phyloP scores from a whole-genome alignment of 2,329 filamentous ascomycete genomes.

The Stagonosporopsis vannaccii region DNA sequence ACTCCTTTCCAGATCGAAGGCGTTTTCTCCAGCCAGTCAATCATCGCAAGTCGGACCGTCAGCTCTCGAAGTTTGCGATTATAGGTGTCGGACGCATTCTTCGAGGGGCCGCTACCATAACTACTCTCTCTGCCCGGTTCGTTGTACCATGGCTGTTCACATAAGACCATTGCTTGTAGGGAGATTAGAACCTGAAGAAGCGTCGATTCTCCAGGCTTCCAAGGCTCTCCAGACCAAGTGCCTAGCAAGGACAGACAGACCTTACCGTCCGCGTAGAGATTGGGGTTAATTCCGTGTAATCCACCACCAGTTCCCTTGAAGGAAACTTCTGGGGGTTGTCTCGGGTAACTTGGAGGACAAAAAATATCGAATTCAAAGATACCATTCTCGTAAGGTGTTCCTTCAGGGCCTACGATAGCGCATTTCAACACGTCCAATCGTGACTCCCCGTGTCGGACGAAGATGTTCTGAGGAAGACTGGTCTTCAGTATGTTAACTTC shows the following conservation, averaged over 20 bases:
- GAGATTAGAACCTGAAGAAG: slow-evolving; percentile 62
- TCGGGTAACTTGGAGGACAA: slow-evolving; percentile 54
- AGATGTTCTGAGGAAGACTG: slow-evolving; percentile 61
- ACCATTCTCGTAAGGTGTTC: slow-evolving; percentile 62
- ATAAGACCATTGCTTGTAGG: slow-evolving; percentile 66
- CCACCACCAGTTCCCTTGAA: slow-evolving; percentile 58
- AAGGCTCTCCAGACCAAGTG: slow-evolving; percentile 55
- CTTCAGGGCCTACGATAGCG: slow-evolving; percentile 58
- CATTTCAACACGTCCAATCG: slow-evolving; percentile 61
- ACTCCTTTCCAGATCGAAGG: slow-evolving; percentile 35
- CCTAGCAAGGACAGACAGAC: slow-evolving; percentile 34
- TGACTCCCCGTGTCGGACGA: slow-evolving; percentile 55
- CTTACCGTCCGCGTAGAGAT: slow-evolving; percentile 59
- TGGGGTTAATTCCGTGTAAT: slow-evolving; percentile 57
- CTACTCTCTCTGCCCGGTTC: slow-evolving; percentile 55
- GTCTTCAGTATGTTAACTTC: slow-evolving; percentile 57
- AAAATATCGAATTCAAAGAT: slow-evolving; percentile 64
- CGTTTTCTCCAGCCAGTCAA: slow-evolving; percentile 41
- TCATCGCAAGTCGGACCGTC: slow-evolving; percentile 44
- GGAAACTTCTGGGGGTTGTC: slow-evolving; percentile 50
- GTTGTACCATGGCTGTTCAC: slow-evolving; percentile 62
- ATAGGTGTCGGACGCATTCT: slow-evolving; percentile 30
- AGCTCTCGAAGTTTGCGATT: slow-evolving; percentile 34
- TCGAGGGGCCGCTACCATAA: neutral
- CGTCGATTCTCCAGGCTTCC: slow-evolving; percentile 58